Evolutionary conservation across 257 asterid genomes (phyloP).

Genomic region (Ligustrum vulgare): DNA sequence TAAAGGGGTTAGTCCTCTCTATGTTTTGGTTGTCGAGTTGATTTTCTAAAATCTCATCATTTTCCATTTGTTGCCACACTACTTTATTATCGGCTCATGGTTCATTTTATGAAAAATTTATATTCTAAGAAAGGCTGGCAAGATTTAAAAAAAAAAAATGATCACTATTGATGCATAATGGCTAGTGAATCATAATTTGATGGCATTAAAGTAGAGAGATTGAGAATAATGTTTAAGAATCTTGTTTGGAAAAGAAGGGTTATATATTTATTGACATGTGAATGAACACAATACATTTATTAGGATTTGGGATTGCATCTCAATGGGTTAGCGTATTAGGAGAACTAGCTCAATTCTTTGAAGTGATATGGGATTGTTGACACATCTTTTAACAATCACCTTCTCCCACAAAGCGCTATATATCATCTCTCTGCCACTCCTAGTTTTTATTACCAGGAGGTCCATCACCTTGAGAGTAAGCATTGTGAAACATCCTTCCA

Average conservation of each 20-base stretch:
- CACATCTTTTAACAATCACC: too few relatives aligned
- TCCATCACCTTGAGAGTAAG: not conserved
- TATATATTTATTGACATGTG: not conserved
- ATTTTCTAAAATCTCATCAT: not conserved
- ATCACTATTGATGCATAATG: not conserved
- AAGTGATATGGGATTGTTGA: not conserved
- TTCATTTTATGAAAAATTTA: too few relatives aligned
- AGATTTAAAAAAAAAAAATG: too few relatives aligned
- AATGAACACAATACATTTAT: not conserved
- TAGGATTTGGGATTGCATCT: not conserved
- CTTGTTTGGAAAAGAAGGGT: not conserved
- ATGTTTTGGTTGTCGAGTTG: constrained; percentile 2
- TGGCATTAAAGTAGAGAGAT: not conserved
- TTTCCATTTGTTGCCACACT: not conserved
- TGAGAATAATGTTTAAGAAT: not conserved
- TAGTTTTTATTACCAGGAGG: not conserved
- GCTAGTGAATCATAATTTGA: not conserved
- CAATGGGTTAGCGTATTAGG: not conserved
- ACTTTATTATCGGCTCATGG: too few relatives aligned
- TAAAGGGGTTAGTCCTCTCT: constrained; percentile 64
- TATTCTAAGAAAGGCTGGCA: too few relatives aligned
- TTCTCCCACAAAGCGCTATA: not conserved
- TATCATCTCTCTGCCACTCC: not conserved
- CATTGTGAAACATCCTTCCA: not conserved
- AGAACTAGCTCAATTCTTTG: not conserved